Conservation (phyloP, 1,139 yeast species). For the Dujonia santamariae region DNA sequence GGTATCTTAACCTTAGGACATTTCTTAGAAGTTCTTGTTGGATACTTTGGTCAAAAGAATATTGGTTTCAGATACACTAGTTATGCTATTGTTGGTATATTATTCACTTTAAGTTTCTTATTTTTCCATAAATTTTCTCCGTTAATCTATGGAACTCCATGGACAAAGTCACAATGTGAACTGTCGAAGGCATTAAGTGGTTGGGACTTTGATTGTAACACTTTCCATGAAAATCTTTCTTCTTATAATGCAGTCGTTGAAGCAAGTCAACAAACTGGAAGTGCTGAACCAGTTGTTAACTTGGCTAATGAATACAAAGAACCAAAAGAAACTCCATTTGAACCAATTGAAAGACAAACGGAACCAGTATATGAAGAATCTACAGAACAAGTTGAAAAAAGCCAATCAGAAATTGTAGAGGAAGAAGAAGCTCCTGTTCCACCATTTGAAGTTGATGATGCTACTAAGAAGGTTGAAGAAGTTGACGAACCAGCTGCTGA, state of each 20-base stretch:
- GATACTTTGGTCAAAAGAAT: conserved; percentile 35
- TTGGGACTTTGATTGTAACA: conserved; percentile 87
- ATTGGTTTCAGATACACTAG: conserved; percentile 27
- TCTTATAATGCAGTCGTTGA: conserved; percentile 19
- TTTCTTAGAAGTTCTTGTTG: conserved; percentile 64
- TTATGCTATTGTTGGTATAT: conserved; percentile 40
- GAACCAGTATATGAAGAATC: conserved; percentile 3
- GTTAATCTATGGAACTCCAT: conserved; percentile 72
- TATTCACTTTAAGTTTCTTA: conserved; percentile 49
- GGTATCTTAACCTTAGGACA: conserved; percentile 85
- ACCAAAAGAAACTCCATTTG: conserved; percentile 9
- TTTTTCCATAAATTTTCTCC: conserved; percentile 70
- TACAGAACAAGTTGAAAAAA: conserved; percentile 4
- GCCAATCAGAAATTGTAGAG: conserved; percentile 1
- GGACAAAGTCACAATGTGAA: conserved; percentile 73
- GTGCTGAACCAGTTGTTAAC: conserved; percentile 14
- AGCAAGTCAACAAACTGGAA: conserved; percentile 6
- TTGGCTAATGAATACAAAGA: conserved; percentile 12
- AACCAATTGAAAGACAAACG: conserved; percentile 9
- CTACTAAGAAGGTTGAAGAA: conserved; percentile 5
- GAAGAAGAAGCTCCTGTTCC: conserved; percentile 4
- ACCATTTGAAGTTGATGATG: conserved; percentile 7
- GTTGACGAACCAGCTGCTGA: conserved; percentile 6
- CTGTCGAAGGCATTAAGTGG: conserved; percentile 54
- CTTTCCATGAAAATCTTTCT: conserved; percentile 37